A percentile compares a stretch with the other conserved stretches of the same genome.
Conservation (phyloP, 139 green algal species). For the Closterium sp. region DNA sequence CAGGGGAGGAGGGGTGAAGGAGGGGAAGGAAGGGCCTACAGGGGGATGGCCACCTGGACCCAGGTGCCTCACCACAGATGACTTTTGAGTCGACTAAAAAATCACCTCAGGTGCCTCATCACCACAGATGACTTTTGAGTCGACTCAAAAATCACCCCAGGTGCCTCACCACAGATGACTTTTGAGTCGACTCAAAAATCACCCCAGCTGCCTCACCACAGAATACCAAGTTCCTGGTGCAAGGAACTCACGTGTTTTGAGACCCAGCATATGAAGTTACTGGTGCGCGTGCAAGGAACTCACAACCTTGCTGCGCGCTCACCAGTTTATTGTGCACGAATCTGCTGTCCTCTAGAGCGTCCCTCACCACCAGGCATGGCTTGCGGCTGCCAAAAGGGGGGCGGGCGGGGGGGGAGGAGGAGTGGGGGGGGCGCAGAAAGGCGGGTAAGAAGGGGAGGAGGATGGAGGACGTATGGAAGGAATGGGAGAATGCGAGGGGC, state of each 20-base stretch:
- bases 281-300: too few species aligned
- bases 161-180: too few species aligned
- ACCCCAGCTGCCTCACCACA: too few species aligned
- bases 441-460: neutral
- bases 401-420: neutral
- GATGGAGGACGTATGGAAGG: neutral
- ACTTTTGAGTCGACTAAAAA: constrained; percentile 8
- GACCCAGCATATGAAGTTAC: too few species aligned
- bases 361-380: constrained; percentile 26
- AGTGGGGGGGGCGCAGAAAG: neutral
- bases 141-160: too few species aligned
- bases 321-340: constrained; percentile 76
- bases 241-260: too few species aligned
- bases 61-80: too few species aligned
- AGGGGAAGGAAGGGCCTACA: neutral
- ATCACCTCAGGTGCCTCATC: too few species aligned
- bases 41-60: neutral
- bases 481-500: neutral
- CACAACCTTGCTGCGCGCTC: too few species aligned
- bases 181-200: neutral
- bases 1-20: neutral
- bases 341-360: constrained; percentile 45
- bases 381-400: constrained; percentile 2
- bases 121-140: too few species aligned
- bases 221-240: too few species aligned